Percentiles rank a stretch among this genome's conserved stretches.
Conservation (phyloP, 202 grass and related monocot genomes). For the Schoenoplectus triqueter region DNA sequence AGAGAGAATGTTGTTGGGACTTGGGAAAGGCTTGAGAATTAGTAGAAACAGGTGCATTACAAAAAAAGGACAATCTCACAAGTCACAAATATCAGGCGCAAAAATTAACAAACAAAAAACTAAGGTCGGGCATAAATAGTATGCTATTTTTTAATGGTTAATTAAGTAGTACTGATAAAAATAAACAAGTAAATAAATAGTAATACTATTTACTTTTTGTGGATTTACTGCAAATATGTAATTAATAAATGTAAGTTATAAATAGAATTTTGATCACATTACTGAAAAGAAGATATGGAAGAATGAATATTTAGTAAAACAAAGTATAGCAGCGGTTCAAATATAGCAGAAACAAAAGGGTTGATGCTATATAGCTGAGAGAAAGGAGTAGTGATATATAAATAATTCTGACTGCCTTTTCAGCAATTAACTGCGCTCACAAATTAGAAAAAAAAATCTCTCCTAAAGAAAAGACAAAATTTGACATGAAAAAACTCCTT, state of each 20-base stretch:
- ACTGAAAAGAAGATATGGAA: neutral
- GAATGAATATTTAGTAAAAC: constrained; percentile 9
- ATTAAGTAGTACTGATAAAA: constrained; percentile 18
- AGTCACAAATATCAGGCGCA: constrained; percentile 1
- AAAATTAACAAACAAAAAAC: constrained; percentile 17
- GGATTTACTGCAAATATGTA: neutral
- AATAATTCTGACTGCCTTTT: neutral
- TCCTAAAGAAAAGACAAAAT: neutral
- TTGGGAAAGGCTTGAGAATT: neutral
- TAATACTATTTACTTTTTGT: neutral
- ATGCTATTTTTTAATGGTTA: constrained; percentile 13
- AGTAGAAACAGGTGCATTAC: neutral
- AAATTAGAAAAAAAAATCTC: neutral
- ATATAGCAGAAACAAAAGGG: neutral
- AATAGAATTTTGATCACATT: constrained; percentile 22
- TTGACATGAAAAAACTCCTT: neutral
- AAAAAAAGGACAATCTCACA: neutral
- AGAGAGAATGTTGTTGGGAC: constrained; percentile 20
- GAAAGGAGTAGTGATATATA: neutral
- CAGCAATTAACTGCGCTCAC: neutral
- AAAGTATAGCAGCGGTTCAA: neutral
- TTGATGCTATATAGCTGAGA: neutral
- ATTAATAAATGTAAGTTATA: constrained; percentile 6
- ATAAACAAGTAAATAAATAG: constrained; percentile 7
- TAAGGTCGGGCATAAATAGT: neutral